Conservation (phyloP, 1,284 basidiomycete genomes). For the Salmacisia buchloeana region DNA sequence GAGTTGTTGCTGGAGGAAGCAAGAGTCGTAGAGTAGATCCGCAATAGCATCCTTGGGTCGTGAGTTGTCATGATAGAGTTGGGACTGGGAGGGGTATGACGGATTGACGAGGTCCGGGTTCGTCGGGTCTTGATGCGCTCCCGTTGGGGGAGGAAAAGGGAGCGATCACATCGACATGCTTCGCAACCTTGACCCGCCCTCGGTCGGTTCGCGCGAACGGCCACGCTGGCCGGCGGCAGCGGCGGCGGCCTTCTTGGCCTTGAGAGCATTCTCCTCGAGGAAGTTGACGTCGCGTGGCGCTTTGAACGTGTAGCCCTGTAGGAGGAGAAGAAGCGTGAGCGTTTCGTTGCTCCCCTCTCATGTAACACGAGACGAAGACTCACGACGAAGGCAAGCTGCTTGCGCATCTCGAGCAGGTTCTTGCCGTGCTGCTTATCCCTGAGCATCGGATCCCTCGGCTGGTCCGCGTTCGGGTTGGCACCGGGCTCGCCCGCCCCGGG, state of each 20-base stretch:
- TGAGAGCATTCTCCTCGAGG: conserved; percentile 24
- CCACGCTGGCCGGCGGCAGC: conserved; percentile 16
- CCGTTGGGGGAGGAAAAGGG: not conserved
- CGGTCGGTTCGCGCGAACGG: conserved; percentile 20
- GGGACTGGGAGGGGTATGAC: not conserved
- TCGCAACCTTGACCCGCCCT: conserved; percentile 30
- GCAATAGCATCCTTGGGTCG: not conserved
- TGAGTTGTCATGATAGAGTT: not conserved
- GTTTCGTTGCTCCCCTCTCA: not conserved
- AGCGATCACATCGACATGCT: conserved; percentile 40
- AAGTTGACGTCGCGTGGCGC: conserved; percentile 38
- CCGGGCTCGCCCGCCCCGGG: conserved; percentile 68
- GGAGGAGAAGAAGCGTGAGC: not conserved
- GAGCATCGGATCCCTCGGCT: conserved; percentile 80
- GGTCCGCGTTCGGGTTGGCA: conserved; percentile 54
- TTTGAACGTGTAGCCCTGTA: conserved; percentile 42
- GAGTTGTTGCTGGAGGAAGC: too few relatives aligned
- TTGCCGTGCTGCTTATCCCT: conserved; percentile 75
- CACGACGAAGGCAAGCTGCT: conserved; percentile 77
- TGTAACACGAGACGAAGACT: conserved; percentile 1
- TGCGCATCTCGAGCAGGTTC: conserved; percentile 79
- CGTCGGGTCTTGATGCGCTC: too few relatives aligned
- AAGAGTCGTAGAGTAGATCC: not conserved
- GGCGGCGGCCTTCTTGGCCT: conserved; percentile 23
- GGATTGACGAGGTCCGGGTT: not conserved